Base-by-base conservation (phyloP, 768 basidiomycete genomes). In the Psilocybe cubensis region DNA sequence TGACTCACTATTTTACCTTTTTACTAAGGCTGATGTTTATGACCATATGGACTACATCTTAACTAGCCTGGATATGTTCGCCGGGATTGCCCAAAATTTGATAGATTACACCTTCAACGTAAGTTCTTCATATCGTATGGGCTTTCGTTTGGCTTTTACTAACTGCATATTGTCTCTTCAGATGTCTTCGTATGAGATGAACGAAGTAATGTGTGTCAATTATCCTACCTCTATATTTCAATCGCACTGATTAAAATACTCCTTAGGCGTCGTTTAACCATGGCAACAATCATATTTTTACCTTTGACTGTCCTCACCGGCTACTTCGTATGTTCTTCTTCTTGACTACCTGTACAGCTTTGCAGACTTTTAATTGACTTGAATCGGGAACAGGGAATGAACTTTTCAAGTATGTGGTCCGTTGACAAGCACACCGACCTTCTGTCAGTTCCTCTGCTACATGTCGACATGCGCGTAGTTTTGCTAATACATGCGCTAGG, bases 41-140 rank as follows among this genome's bases (percentile, higher is more conserved):
- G 91, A 92, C 65, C 90, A 92, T 61, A 85, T 88, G 76, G 89
- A 91, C 53, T 87, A 87, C 57, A 84, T 88, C 31, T 66, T 92
- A 23, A 76, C 79, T 1, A 87, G 84, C 62, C 66, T 92, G 47
- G 90, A 92, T 58, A 88, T 89, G 83, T 91, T 90, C 61, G 77
- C 85, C 1, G 81, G 79, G 25, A 85, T 91, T 59, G 77, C 84
- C 5, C 86, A 90, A 63, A 91, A 90, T 64, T 66, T 90, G 62
- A 89, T 91, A 63, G 79, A 81, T 57, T 91, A 87, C 66, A 83
- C 86, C 18, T 91, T 91, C 77, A 91, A 91, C 68, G 86, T 88
- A 47, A 23, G 84, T 24, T 12, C 51, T 42, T 8, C 21, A n/a
- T n/a, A 12, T 25, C 10, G 4, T 9, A 6, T 48, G n/a, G n/a